Conservation (phyloP, 2,329 filamentous ascomycete species). For the Penicillium sp. region DNA sequence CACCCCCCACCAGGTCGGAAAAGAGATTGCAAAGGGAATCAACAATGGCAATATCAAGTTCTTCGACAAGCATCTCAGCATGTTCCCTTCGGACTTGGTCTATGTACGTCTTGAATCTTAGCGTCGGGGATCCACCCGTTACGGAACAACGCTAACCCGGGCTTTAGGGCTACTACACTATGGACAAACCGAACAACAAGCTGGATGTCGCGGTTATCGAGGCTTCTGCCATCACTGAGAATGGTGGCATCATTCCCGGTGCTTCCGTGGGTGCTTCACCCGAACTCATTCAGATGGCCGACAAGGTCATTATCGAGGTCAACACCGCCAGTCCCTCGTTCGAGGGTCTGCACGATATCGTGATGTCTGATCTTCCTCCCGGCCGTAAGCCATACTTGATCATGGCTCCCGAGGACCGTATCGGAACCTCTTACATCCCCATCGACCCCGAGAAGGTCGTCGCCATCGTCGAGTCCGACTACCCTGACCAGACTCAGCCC, state of each 20-base stretch:
- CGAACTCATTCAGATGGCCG: slow-evolving; percentile 82
- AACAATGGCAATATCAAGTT: slow-evolving; percentile 85
- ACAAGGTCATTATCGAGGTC: slow-evolving; percentile 90
- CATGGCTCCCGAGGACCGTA: slow-evolving; percentile 79
- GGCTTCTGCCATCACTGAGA: slow-evolving; percentile 79
- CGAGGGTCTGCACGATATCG: slow-evolving; percentile 86
- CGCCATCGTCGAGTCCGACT: slow-evolving; percentile 78
- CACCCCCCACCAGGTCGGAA: slow-evolving; percentile 82
- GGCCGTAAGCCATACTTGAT: slow-evolving; percentile 78
- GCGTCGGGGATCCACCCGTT: slow-evolving; percentile 4
- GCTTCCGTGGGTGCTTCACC: slow-evolving; percentile 80
- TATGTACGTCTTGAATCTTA: slow-evolving; percentile 52
- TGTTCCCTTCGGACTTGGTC: slow-evolving; percentile 84
- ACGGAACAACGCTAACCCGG: slow-evolving; percentile 8
- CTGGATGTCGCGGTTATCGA: slow-evolving; percentile 82
- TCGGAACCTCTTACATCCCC: slow-evolving; percentile 76
- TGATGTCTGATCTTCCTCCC: slow-evolving; percentile 79
- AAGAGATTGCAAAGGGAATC: slow-evolving; percentile 84
- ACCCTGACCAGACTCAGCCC: slow-evolving; percentile 69
- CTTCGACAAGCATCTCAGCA: slow-evolving; percentile 89
- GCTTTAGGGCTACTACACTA: slow-evolving; percentile 70
- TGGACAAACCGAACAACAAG: slow-evolving; percentile 67
- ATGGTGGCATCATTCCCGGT: slow-evolving; percentile 82
- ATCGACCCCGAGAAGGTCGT: slow-evolving; percentile 80
- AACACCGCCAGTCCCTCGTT: slow-evolving; percentile 82